Conservation (phyloP, 495 filamentous ascomycete genomes). For the Penicillium ochrochloron region DNA sequence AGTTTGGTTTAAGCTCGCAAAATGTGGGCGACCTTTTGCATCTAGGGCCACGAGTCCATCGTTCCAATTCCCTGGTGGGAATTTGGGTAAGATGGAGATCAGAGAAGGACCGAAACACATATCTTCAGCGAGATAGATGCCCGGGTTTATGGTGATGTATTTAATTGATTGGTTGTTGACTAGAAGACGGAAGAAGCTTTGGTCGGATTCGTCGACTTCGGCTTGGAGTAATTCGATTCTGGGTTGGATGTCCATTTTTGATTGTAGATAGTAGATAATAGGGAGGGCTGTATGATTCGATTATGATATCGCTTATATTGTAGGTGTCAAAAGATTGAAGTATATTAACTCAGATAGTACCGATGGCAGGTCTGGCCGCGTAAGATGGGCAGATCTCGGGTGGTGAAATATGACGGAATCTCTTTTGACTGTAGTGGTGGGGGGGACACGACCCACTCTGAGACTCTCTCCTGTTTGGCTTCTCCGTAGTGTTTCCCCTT, state of each 20-base stretch:
- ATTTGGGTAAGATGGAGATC: neutral
- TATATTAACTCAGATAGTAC: too few species aligned
- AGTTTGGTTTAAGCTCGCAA: neutral
- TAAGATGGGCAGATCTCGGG: constrained; percentile 6
- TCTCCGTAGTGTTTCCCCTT: constrained; percentile 32
- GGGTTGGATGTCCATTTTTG: too few species aligned
- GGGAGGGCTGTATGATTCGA: too few species aligned
- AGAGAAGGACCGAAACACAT: neutral
- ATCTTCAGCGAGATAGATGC: neutral
- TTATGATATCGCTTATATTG: too few species aligned
- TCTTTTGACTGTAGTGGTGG: neutral
- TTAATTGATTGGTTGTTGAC: too few species aligned
- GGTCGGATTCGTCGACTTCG: too few species aligned
- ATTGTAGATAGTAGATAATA: too few species aligned
- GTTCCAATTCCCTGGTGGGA: neutral
- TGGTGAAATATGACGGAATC: constrained; percentile 3
- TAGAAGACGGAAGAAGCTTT: too few species aligned
- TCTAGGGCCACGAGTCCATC: neutral
- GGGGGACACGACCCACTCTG: too few species aligned
- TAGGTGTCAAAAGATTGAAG: too few species aligned
- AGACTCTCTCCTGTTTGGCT: neutral
- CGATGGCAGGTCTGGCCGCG: neutral
- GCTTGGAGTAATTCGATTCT: too few species aligned
- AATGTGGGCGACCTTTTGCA: neutral
- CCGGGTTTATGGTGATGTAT: neutral